A percentile compares a stretch with the other conserved stretches of the same genome.
phyloP scores from a whole-genome alignment of 2,329 filamentous ascomycete genomes.

The Aspergillus transmontanensis region DNA sequence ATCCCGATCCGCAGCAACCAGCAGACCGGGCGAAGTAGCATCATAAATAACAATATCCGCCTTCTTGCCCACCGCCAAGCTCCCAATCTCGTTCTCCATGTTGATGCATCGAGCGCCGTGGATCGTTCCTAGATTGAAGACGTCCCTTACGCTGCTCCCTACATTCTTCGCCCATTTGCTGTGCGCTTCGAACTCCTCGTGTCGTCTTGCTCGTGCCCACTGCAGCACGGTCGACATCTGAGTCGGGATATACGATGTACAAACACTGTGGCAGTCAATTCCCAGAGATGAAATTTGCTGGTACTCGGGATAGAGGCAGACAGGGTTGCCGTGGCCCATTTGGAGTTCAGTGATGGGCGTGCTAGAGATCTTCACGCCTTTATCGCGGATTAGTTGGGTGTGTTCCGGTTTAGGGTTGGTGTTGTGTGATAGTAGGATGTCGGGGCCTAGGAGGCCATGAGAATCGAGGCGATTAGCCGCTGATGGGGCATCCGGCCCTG shows the following conservation, averaged over 20 bases:
- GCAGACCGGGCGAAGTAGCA: constrained; percentile 26
- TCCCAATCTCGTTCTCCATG: constrained; percentile 30
- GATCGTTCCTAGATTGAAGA: constrained; percentile 32
- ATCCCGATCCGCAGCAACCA: constrained; percentile 29
- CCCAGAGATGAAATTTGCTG: constrained; percentile 27
- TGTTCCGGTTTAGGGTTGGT: constrained; percentile 22
- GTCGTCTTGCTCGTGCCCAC: constrained; percentile 22
- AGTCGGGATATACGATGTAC: constrained; percentile 28
- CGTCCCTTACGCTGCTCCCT: constrained; percentile 23
- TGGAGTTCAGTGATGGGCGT: constrained; percentile 35
- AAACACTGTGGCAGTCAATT: constrained; percentile 36
- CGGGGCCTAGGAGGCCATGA: constrained; percentile 21
- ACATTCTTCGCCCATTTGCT: constrained; percentile 18
- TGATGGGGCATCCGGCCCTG: background rate
- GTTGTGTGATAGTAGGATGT: constrained; percentile 28
- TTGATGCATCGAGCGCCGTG: constrained; percentile 31
- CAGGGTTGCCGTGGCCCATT: constrained; percentile 32
- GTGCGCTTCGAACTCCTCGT: constrained; percentile 14
- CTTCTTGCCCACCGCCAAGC: constrained; percentile 30
- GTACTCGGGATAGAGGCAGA: constrained; percentile 27
- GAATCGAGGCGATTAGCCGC: constrained; percentile 10
- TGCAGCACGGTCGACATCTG: constrained; percentile 32
- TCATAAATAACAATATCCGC: constrained; percentile 36
- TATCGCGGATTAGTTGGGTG: constrained; percentile 7
- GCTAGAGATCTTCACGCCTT: constrained; percentile 26